These are phyloP conservation scores for Elsinoe arachidis DNA, from an alignment of 2,329 filamentous ascomycete genomes.

Conservation along the genomic window DNA sequence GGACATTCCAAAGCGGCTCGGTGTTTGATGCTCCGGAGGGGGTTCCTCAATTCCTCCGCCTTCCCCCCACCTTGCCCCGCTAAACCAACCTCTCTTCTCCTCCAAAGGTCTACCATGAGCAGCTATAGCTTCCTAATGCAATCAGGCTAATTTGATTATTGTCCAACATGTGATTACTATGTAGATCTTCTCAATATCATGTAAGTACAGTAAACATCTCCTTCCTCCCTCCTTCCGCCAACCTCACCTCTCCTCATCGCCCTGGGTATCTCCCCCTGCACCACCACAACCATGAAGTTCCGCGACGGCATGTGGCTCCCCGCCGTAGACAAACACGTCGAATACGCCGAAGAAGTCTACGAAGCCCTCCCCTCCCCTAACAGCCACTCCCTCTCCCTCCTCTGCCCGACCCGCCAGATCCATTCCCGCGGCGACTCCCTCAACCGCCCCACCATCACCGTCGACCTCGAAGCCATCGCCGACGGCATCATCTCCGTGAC, in stretches of 20 bases:
- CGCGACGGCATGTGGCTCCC: constrained; percentile 60
- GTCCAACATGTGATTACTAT: neutral
- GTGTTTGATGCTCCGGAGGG: constrained; percentile 1
- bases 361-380: constrained; percentile 39
- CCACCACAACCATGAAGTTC: constrained; percentile 45
- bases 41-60: neutral
- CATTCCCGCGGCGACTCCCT: constrained; percentile 47
- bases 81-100: neutral
- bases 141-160: constrained; percentile 9
- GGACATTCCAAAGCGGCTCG: constrained; percentile 5
- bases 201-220: neutral
- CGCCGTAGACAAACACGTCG: constrained; percentile 50
- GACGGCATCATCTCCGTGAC: constrained; percentile 54
- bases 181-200: neutral
- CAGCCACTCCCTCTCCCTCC: constrained; percentile 43
- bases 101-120: neutral
- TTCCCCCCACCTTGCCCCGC: neutral
- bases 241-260: neutral
- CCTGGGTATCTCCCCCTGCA: neutral
- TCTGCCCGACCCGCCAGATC: constrained; percentile 52
- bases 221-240: neutral
- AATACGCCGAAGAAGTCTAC: constrained; percentile 59
- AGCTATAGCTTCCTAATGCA: constrained; percentile 9
- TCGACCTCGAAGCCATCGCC: constrained; percentile 49
- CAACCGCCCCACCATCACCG: constrained; percentile 47